Base-by-base conservation (phyloP, 2,329 filamentous ascomycete genomes). In the Pseudocercospora crystallina region DNA sequence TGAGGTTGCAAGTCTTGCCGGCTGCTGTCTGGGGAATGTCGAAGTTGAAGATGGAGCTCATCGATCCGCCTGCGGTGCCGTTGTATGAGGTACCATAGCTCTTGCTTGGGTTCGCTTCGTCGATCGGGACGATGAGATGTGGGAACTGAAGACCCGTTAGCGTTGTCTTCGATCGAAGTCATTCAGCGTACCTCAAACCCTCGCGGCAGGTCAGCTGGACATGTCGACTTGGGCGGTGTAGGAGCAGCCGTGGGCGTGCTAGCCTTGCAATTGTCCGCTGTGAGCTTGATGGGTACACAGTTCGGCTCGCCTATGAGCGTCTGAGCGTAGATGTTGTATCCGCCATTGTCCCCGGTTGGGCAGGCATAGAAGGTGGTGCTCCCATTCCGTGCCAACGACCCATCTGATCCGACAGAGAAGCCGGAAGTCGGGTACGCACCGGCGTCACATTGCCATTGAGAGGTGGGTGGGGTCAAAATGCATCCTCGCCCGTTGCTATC, bases 1-100 rank as follows among this genome's bases (percentile, higher is more conserved):
- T 72, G 8, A 87, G 72, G 48, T 76, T 79, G 72, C 85, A 89
- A 8, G 71, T 80, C 69, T 81, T 80, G 59, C 80, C 81, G 8
- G 72, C 60, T 59, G 81, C 76, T 5, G 70, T 68, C 3, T 68
- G 55, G 1, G 80, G 80, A 37, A 88, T 80, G 62, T 86, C 82
- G 69, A 88, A 88, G 73, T 86, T 86, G 78, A 85, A 87, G 62
- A 87, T 78, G 10, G 79, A 78, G 8, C 79, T 80, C 42, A 80
- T 67, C 48, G 71, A 74, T 13, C 73, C 68, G 10, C 78, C 79
- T 33, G 85, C 72, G 9, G 76, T 76, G 45, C 82, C 83, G 56
- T 80, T 79, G 69, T 74, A 80, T 0, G 75, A 76, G 1, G 78
- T 81, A 5, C 83, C 83, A 36, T 71, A 70, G 0, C 78, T 72